Evolutionary conservation across 306 rosid genomes (phyloP).

Genomic region (Glycine latifolia): DNA sequence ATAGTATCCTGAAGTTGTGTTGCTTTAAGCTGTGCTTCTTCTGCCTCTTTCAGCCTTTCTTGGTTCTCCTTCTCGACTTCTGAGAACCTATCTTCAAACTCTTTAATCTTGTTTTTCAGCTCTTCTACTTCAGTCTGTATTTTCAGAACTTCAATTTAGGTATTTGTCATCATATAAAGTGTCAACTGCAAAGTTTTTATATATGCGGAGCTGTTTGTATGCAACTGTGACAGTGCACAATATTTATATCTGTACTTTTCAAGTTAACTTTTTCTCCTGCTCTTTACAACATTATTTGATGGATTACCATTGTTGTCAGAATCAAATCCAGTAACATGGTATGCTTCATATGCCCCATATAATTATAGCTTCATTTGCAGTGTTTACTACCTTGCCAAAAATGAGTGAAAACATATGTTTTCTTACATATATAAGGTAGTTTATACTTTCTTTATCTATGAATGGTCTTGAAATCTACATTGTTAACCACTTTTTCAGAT

Average conservation of each 20-base stretch:
- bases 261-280: not conserved
- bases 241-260: constrained; percentile 4
- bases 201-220: not conserved
- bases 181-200: not conserved
- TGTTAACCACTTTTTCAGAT: constrained; percentile 11
- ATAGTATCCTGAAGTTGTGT: constrained; percentile 76
- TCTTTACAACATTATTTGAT: not conserved
- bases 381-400: not conserved
- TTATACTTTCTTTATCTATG: constrained; percentile 18
- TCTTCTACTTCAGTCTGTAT: constrained; percentile 68
- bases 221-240: constrained; percentile 26
- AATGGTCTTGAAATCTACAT: not conserved
- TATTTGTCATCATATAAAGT: constrained; percentile 16
- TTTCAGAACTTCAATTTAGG: constrained; percentile 37
- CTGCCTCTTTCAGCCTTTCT: constrained; percentile 72
- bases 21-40: constrained; percentile 73
- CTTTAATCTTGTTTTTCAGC: constrained; percentile 67
- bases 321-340: constrained; percentile 17
- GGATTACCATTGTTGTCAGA: not conserved
- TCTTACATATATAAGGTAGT: not conserved
- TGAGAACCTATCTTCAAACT: constrained; percentile 62
- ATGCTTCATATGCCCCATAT: constrained; percentile 13
- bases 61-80: constrained; percentile 62
- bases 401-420: constrained; percentile 6
- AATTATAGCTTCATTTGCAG: not conserved